Base-by-base conservation (phyloP, 805 yeast genomes). In the Ogataea thermomethanolica region DNA sequence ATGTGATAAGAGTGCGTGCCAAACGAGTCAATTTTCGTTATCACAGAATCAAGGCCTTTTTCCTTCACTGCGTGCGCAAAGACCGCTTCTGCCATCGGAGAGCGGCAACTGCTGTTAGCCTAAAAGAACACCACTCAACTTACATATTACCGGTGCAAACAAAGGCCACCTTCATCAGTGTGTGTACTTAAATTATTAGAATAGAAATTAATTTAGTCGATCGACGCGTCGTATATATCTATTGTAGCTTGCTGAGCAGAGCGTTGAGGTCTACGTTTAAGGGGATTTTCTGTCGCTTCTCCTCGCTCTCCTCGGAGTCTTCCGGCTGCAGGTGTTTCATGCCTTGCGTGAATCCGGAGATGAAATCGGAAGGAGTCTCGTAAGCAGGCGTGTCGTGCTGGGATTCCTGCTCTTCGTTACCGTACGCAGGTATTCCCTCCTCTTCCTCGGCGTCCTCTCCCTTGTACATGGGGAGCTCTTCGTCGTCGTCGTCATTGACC, bases 31-130 rank as follows among this genome's bases (percentile, higher is more conserved):
- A 88, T 81, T 12, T 57, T 57, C 0, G 65, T 57, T 45, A 89
- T 76, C n/a, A 56, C 56, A 12, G 58, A 62, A 25, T 45, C 55
- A 22, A 67, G 60, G 0, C 81, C 81, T 14, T 64, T 60, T 31
- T 75, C 58, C 30, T 76, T 60, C 8, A 86, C 95, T 11, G 68
- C 66, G 43, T 85, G 78, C 34, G 69, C 70, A 64, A 90, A 88
- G 1, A 89, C 86, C 0, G 96, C 96, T 58, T 91, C 97, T 0
- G 98, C 97, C 98, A 90, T 91, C 10, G 98, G 98, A 2, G 96
- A 88, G 35, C 97, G 90, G 57, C 97, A 89, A 15, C 85, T 80
- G 26, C 3, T 10, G 43, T 39, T 39, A 39, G n/a, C 13, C n/a
- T 9, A 21, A 30, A 39, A 20, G 8, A 37, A 35, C 35, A 22